Conservation (phyloP, 2,329 filamentous ascomycete genomes). For the Cyclaneusma minus region DNA sequence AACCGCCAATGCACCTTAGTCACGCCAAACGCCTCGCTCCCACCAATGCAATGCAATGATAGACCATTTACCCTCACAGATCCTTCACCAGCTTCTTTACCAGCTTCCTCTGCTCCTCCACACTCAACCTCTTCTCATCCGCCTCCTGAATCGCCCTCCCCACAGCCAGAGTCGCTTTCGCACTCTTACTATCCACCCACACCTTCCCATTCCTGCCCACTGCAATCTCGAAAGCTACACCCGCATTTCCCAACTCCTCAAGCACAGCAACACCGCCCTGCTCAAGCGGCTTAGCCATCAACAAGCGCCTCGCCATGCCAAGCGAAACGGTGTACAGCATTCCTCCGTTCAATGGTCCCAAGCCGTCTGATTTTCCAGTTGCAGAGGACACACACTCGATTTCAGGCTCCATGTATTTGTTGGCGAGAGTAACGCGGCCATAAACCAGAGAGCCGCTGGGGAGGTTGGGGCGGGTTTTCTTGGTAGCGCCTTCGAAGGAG, state of each 20-base stretch:
- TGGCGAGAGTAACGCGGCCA: conserved; percentile 64
- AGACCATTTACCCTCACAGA: no score
- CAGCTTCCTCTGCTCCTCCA: conserved; percentile 55
- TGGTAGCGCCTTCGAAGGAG: conserved; percentile 83
- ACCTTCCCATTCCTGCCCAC: conserved; percentile 84
- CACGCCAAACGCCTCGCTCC: no score
- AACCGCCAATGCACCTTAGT: no score
- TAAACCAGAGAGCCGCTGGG: conserved; percentile 68
- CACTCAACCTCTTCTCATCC: conserved; percentile 49
- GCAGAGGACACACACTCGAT: conserved; percentile 76
- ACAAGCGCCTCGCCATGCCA: conserved; percentile 65
- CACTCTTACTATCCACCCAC: conserved; percentile 72
- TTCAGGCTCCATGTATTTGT: conserved; percentile 76
- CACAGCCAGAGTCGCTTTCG: conserved; percentile 60
- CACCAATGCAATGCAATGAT: no score
- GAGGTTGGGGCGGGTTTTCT: conserved; percentile 78
- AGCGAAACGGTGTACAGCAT: conserved; percentile 75
- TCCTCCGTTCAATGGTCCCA: conserved; percentile 70
- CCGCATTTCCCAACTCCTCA: conserved; percentile 61
- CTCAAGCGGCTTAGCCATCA: conserved; percentile 46
- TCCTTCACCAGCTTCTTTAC: conserved; percentile 47
- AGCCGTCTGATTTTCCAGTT: conserved; percentile 76
- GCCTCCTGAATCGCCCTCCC: conserved; percentile 64
- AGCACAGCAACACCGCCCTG: conserved; percentile 56
- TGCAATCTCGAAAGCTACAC: conserved; percentile 81